Evolutionary conservation across 345 rosid genomes (phyloP).

Genomic region (Balakata baccata): DNA sequence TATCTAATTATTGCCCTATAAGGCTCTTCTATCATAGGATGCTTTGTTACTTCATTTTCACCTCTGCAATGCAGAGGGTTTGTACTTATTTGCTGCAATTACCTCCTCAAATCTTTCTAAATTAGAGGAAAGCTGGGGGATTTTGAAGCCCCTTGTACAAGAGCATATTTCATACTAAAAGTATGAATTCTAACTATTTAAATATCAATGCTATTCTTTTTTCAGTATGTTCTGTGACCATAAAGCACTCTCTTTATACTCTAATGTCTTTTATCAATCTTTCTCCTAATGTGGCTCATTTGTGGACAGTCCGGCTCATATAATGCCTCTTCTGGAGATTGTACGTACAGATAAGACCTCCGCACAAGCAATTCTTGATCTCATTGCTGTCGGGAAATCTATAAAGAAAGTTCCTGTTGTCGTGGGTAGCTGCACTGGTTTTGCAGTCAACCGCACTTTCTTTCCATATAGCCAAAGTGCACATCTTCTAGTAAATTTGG

Average conservation of each 20-base stretch:
- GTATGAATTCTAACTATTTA: too few species aligned
- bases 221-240: not conserved
- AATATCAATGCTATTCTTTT: too few species aligned
- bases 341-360: slow-evolving; percentile 79
- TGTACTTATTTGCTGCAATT: too few species aligned
- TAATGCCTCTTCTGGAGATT: slow-evolving; percentile 95
- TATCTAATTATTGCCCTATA: too few species aligned
- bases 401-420: slow-evolving; percentile 95
- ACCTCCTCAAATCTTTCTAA: too few species aligned
- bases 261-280: not conserved
- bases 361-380: slow-evolving; percentile 85
- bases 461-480: slow-evolving; percentile 81
- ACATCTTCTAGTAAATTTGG: slow-evolving; percentile 63
- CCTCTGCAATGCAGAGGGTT: too few species aligned
- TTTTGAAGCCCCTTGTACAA: too few species aligned
- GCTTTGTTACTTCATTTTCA: too few species aligned
- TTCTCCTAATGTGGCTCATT: slow-evolving; percentile 21
- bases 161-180: too few species aligned
- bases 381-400: slow-evolving; percentile 73
- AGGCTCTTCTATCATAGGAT: too few species aligned
- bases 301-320: slow-evolving; percentile 81
- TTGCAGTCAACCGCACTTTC: slow-evolving; percentile 89
- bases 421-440: slow-evolving; percentile 93
- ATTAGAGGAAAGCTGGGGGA: too few species aligned
- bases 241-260: not conserved